Conservation (phyloP, 192 early-diverging fungal genomes). For the Umbelopsis sp. region DNA sequence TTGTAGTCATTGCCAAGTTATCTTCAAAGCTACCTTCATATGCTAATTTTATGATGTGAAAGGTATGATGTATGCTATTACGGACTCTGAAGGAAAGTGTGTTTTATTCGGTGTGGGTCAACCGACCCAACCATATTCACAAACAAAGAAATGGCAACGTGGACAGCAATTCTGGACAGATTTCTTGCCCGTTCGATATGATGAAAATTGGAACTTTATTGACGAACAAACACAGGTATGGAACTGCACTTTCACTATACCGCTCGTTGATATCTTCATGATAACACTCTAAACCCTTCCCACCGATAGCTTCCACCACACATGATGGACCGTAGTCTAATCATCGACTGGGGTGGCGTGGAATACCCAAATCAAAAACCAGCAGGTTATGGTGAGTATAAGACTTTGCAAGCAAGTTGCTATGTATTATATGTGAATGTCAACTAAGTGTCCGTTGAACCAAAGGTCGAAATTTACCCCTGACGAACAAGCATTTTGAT, state of each 20-base stretch:
- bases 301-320: slow-evolving; percentile 51
- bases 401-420: no score
- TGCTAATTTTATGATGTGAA: neutral
- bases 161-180: slow-evolving; percentile 83
- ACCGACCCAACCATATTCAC: slow-evolving; percentile 45
- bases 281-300: neutral
- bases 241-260: neutral
- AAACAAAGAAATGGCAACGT: slow-evolving; percentile 46
- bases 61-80: slow-evolving; percentile 64
- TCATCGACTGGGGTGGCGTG: slow-evolving; percentile 68
- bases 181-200: slow-evolving; percentile 67
- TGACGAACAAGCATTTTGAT: slow-evolving; percentile 46
- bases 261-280: no score
- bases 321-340: slow-evolving; percentile 55
- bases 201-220: slow-evolving; percentile 65
- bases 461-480: slow-evolving; percentile 55
- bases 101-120: slow-evolving; percentile 70
- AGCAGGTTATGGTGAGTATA: slow-evolving; percentile 45
- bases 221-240: slow-evolving; percentile 71
- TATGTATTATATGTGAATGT: no score
- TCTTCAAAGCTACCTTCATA: neutral
- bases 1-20: no score
- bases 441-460: no score
- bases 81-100: slow-evolving; percentile 70
- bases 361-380: slow-evolving; percentile 64